These are phyloP conservation scores for Thalassiosira profunda DNA, from an alignment of 108 stramenopile species.

Conservation along the genomic window DNA sequence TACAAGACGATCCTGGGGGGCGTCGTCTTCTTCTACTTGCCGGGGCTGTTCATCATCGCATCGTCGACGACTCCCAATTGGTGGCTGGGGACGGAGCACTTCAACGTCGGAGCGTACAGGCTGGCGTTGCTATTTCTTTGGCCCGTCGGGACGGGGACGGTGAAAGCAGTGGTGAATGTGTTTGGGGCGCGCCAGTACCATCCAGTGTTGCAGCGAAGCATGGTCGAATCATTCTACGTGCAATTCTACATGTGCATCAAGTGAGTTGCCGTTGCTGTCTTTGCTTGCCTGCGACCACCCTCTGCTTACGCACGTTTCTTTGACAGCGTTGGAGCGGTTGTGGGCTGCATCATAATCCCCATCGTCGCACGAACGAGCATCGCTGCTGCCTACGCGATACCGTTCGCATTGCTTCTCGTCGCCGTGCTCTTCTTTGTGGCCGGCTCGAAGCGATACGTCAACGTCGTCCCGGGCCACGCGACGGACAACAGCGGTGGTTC, in stretches of 20 bases:
- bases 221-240: conserved; percentile 87
- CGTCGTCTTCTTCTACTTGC: conserved; percentile 67
- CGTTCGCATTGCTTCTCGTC: conserved; percentile 64
- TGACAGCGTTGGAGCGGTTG: conserved; percentile 84
- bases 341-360: conserved; percentile 81
- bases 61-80: conserved; percentile 67
- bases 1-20: conserved; percentile 75
- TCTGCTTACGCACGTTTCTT: too few species aligned
- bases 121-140: conserved; percentile 70
- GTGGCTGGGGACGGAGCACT: conserved; percentile 65
- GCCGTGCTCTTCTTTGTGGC: conserved; percentile 68
- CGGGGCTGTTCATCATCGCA: conserved; percentile 77
- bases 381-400: conserved; percentile 81
- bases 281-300: too few species aligned
- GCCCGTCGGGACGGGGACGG: conserved; percentile 87
- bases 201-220: conserved; percentile 76
- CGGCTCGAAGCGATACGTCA: conserved; percentile 72
- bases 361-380: conserved; percentile 75
- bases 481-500: background rate
- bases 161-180: conserved; percentile 88
- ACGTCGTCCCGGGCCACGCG: conserved; percentile 41
- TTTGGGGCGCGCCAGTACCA: conserved; percentile 93
- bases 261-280: too few species aligned
- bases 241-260: conserved; percentile 94
- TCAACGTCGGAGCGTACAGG: conserved; percentile 56